These are phyloP conservation scores for Ophiostoma quercus DNA, from an alignment of 2,329 filamentous ascomycete species.

Conservation along the genomic window DNA sequence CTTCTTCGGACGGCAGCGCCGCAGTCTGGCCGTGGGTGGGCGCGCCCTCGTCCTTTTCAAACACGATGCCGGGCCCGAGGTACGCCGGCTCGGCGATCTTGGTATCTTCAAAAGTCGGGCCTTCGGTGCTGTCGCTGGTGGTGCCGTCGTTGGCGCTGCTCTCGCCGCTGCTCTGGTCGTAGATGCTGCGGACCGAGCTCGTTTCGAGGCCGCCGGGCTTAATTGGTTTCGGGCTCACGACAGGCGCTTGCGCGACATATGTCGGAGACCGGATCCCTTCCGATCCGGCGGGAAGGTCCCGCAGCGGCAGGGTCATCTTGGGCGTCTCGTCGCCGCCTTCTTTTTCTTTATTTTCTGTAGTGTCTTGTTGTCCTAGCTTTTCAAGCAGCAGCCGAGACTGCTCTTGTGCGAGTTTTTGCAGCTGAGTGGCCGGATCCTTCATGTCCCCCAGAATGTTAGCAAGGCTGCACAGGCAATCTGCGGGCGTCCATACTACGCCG, in stretches of 20 bases:
- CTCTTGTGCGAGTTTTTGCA: constrained; percentile 63
- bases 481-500: constrained; percentile 44
- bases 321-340: constrained; percentile 33
- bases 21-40: constrained; percentile 36
- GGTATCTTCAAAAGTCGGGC: neutral
- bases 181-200: constrained; percentile 29
- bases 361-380: constrained; percentile 41
- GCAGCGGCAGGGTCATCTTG: constrained; percentile 45
- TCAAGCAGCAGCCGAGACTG: constrained; percentile 59
- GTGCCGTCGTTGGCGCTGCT: constrained; percentile 24
- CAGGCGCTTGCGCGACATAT: constrained; percentile 39
- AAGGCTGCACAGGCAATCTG: constrained; percentile 52
- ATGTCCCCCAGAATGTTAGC: constrained; percentile 47
- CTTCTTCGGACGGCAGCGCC: constrained; percentile 38
- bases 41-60: constrained; percentile 47
- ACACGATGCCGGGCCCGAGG: constrained; percentile 45
- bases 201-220: constrained; percentile 31
- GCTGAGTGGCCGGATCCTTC: constrained; percentile 65
- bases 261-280: constrained; percentile 43
- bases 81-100: constrained; percentile 44
- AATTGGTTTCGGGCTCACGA: constrained; percentile 37
- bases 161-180: constrained; percentile 26
- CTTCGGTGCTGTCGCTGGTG: constrained; percentile 13
- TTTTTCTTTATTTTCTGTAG: constrained; percentile 20
- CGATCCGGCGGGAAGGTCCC: constrained; percentile 32